phyloP scores from a whole-genome alignment of 306 rosid genomes.

The Cyamopsis tetragonoloba region DNA sequence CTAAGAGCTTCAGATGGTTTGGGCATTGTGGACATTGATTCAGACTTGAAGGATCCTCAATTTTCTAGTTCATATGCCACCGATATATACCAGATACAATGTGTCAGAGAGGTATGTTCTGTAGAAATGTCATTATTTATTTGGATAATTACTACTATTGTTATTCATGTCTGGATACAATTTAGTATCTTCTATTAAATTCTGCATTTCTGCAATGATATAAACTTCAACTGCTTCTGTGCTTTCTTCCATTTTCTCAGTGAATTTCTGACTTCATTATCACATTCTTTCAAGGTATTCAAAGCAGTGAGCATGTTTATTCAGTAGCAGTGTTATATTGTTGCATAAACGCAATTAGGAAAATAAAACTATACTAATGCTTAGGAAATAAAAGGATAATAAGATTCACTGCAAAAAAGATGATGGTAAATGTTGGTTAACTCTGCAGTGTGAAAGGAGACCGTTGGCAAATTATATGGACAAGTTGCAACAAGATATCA shows the following conservation, averaged over 20 bases:
- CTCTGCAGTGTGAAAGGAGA: constrained; percentile 57
- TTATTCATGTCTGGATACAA: background rate
- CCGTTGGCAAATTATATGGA: constrained; percentile 62
- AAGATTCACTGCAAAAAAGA: background rate
- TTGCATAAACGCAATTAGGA: background rate
- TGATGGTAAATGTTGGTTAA: constrained; percentile 17
- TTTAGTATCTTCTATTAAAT: background rate
- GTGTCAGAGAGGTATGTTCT: constrained; percentile 68
- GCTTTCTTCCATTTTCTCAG: background rate
- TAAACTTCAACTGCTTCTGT: constrained; percentile 2
- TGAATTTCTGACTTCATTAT: background rate
- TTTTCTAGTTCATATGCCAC: constrained; percentile 71
- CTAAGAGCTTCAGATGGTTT: constrained; percentile 29
- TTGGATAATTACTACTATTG: background rate
- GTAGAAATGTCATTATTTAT: constrained; percentile 18
- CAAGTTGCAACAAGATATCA: constrained; percentile 64
- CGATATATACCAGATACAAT: constrained; percentile 50
- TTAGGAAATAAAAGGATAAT: background rate
- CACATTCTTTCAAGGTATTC: background rate
- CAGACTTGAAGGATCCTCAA: constrained; percentile 52
- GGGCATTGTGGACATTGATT: constrained; percentile 57
- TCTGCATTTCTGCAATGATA: constrained; percentile 12
- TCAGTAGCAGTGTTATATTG: background rate
- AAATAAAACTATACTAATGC: background rate
- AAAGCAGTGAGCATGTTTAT: background rate